These are phyloP conservation scores for Cylindrodendrum hubeiense DNA, from an alignment of 2,329 filamentous ascomycete genomes.

Conservation along the genomic window DNA sequence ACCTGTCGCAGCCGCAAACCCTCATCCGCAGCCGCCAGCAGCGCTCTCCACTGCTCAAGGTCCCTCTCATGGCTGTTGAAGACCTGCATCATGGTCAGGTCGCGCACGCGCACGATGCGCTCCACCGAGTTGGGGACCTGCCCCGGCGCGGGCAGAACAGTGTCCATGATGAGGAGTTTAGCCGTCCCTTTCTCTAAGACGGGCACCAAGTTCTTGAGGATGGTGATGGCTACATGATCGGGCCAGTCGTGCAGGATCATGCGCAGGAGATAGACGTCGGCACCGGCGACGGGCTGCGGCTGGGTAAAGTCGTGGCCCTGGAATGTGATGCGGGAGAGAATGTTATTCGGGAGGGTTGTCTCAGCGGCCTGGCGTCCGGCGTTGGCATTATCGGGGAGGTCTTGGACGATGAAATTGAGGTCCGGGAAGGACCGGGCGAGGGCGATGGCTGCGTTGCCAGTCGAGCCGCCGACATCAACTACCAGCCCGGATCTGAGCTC, in stretches of 20 bases:
- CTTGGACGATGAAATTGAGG: conserved; percentile 52
- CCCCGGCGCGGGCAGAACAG: conserved; percentile 32
- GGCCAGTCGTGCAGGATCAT: conserved; percentile 52
- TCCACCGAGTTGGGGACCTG: conserved; percentile 20
- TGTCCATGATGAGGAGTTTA: conserved; percentile 36
- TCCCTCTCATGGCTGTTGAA: conserved; percentile 33
- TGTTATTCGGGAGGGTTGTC: no score
- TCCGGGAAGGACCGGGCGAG: conserved; percentile 40
- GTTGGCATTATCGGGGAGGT: no score
- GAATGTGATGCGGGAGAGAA: conserved; percentile 43
- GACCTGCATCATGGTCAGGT: conserved; percentile 38
- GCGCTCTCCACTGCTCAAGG: conserved; percentile 26
- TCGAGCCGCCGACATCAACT: conserved; percentile 44
- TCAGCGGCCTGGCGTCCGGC: no score
- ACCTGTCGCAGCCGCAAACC: neutral
- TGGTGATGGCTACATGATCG: conserved; percentile 48
- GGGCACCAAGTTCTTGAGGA: conserved; percentile 35
- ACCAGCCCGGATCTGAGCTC: no score
- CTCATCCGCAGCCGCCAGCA: conserved; percentile 24
- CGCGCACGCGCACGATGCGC: conserved; percentile 26
- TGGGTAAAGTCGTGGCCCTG: conserved; percentile 49
- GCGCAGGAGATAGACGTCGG: conserved; percentile 49
- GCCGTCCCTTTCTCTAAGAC: neutral
- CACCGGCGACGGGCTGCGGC: conserved; percentile 43
- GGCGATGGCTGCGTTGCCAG: conserved; percentile 39